Evolutionary conservation across 164 flowering plant species (phyloP), one percentile per base, ranked within the genome.

Genomic region (Nelumbo lutea): DNA sequence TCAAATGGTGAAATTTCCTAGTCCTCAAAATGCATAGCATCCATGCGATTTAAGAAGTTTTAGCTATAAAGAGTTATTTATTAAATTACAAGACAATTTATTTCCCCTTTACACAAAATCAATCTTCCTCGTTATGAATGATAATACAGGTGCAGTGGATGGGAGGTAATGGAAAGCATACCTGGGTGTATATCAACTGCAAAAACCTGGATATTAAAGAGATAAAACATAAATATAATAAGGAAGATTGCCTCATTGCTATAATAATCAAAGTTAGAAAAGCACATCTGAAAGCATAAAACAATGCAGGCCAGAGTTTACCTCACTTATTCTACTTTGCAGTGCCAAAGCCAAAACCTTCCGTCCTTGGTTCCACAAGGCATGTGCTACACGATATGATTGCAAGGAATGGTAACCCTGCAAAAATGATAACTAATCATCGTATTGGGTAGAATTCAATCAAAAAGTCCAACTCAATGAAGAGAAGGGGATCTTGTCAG

Each of bases 101-200:
- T 46, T 46, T 46, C 48, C 48, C 4, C 7, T 46, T 46, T 62
- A 8, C 39, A 45, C 6, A 11, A 59, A 38, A 59, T 10, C n/a
- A 62, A 7, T 14, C 47, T 59, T 48, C 14, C 41, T 53, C 53
- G 47, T 10, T 5, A 42, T 42, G 42, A 40, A 43, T 67, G 27
- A 14, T 67, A 27, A 9, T 59, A 7, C 39, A 39, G 14, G 70
- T 39, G 2, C 5, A 60, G 9, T 1, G 7, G 53, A 59, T 47
- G 59, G 39, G 40, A 15, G 48, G 10, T 14, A 38, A 66, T 7
- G 65, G 46, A 50, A 1, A 73, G 27, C 48, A 52, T 75, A 92
- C 96, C 97, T 75, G 97, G 97, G 75, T 92, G 97, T 66, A 92
- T 92, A 76, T 92, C 96, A 65, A 92, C 85, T 59, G 85, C 92